Evolutionary conservation across 768 basidiomycete species (phyloP).

Genomic region (Hebeloma cylindrosporum): DNA sequence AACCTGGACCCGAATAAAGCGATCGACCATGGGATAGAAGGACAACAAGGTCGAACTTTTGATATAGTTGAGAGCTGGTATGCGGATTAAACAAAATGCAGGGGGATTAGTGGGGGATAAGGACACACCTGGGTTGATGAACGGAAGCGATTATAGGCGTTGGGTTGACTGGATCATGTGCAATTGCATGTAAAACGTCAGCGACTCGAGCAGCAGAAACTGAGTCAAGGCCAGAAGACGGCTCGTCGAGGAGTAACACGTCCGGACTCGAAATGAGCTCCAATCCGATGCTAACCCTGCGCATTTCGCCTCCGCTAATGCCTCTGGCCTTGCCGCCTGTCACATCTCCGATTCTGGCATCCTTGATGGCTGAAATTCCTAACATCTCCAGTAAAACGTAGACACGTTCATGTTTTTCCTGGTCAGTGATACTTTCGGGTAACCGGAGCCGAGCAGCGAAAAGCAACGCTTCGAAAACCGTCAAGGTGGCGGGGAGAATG

Average conservation of each 20-base stretch:
- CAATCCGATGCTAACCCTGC: slow-evolving; percentile 86
- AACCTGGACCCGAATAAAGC: slow-evolving; percentile 78
- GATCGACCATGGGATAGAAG: slow-evolving; percentile 76
- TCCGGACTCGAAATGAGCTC: slow-evolving; percentile 87
- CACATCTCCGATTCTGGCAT: slow-evolving; percentile 66
- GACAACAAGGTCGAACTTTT: slow-evolving; percentile 79
- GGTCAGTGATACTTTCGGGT: slow-evolving; percentile 64
- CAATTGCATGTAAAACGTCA: slow-evolving; percentile 73
- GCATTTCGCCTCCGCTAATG: slow-evolving; percentile 90
- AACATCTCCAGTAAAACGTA: slow-evolving; percentile 73
- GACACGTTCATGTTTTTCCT: slow-evolving; percentile 68
- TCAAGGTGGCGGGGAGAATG: slow-evolving; percentile 74
- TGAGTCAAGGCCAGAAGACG: slow-evolving; percentile 79
- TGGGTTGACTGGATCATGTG: slow-evolving; percentile 63
- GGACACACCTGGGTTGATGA: slow-evolving; percentile 75
- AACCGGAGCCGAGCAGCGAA: slow-evolving; percentile 87
- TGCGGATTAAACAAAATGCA: not conserved
- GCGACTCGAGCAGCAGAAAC: slow-evolving; percentile 83
- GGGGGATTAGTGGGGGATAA: not conserved
- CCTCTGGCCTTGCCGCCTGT: slow-evolving; percentile 74
- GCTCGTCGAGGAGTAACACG: slow-evolving; percentile 85
- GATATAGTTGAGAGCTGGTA: slow-evolving; percentile 75
- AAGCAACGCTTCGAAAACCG: slow-evolving; percentile 76
- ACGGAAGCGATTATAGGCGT: slow-evolving; percentile 86
- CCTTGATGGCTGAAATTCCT: slow-evolving; percentile 66